Evolutionary conservation across 2,329 filamentous ascomycete species (phyloP), one percentile per base, ranked within the genome.

Genomic region (Fusarium proliferatum): DNA sequence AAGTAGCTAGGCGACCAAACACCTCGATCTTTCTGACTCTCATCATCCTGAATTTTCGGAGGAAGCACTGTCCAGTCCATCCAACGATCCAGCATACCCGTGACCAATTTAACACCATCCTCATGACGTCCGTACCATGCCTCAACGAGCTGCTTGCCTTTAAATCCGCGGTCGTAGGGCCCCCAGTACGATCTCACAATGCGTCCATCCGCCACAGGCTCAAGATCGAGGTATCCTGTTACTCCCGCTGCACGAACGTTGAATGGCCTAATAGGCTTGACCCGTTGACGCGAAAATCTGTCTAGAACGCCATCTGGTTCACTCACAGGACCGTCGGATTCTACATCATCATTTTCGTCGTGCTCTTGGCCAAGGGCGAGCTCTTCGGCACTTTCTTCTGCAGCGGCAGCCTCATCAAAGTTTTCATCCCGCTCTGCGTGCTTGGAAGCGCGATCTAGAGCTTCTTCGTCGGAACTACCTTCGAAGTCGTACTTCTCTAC

Each of bases 121-220:
- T 77, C 76, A 30, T 81, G 80, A 0, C 84, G 82, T 3, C 85
- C 85, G 71, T 85, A 87, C 81, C 85, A 83, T 38, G 81, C 78
- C 33, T 82, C 80, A 15, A 85, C 69, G 11, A 83, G 78, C 5
- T 79, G 73, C 11, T 80, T 78, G 23, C 80, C 79, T 42, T 81
- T 80, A 19, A 81, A 74, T 4, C 77, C 71, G 11, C 81, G 75
- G 38, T 82, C 80, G 58, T 82, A 84, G 3, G 81, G 80, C 12
- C 83, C 82, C 59, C 80, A 74, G 69, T 83, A 82, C 46, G 77
- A 79, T 61, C 79, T 80, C 56, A 79, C 75, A 42, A 80, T 75
- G 58, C 77, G 77, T 5, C 77, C 80, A 48, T 82, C 81, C 1
- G 80, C 79, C 11, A 82, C 76, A 51, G 81, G 78, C 56, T 82